Percentiles rank a stretch among this genome's conserved stretches.
These are phyloP conservation scores for Fusarium sp. DNA, from an alignment of 2,329 filamentous ascomycete genomes.

Conservation along the genomic window DNA sequence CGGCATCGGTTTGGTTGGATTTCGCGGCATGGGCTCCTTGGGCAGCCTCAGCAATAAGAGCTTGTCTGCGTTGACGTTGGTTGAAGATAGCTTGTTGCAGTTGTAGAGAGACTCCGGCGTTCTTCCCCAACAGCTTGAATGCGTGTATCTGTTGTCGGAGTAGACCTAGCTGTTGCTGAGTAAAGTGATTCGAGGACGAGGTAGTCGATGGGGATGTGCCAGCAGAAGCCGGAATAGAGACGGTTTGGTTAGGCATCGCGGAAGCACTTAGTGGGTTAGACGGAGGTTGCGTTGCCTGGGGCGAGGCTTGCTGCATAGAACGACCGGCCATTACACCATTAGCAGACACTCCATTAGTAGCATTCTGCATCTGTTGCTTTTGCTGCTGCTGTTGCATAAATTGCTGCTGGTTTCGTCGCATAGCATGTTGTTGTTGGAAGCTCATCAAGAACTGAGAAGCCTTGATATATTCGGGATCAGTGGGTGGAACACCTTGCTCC, in stretches of 20 bases:
- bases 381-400: conserved; percentile 57
- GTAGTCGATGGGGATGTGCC: conserved; percentile 49
- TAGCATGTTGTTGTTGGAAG: conserved; percentile 75
- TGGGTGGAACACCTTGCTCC: conserved; percentile 80
- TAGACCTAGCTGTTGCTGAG: conserved; percentile 80
- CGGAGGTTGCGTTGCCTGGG: conserved; percentile 50
- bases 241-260: conserved; percentile 53
- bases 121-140: conserved; percentile 91
- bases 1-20: conserved; percentile 49
- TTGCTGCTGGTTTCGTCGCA: conserved; percentile 63
- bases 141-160: conserved; percentile 89
- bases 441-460: conserved; percentile 79
- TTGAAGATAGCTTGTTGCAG: conserved; percentile 88
- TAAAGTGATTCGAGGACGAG: conserved; percentile 71
- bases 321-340: conserved; percentile 61
- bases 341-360: conserved; percentile 62
- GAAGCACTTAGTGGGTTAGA: conserved; percentile 55
- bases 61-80: conserved; percentile 74
- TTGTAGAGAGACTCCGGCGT: conserved; percentile 80
- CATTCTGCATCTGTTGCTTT: conserved; percentile 65
- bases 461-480: conserved; percentile 90
- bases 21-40: conserved; percentile 53
- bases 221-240: conserved; percentile 51
- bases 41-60: conserved; percentile 63
- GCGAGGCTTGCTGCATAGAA: conserved; percentile 56